phyloP scores from a whole-genome alignment of 1,139 yeast species.

The Taphrina betulina region DNA sequence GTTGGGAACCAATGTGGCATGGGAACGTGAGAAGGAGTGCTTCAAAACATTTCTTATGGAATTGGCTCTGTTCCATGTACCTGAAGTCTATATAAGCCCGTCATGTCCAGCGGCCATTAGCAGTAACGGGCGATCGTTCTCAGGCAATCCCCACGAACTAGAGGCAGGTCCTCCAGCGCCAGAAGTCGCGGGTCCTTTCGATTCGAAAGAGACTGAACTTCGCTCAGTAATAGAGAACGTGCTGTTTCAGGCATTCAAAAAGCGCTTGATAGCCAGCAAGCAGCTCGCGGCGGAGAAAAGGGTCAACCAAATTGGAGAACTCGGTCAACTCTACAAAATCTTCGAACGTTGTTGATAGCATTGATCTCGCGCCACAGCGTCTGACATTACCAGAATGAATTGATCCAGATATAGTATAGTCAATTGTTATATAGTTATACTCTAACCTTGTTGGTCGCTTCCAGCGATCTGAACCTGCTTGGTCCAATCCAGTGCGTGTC shows the following conservation, averaged over 20 bases:
- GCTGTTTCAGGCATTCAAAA: constrained; percentile 66
- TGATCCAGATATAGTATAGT: too few species aligned
- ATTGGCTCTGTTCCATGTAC: constrained; percentile 71
- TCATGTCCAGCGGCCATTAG: too few species aligned
- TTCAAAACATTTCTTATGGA: constrained; percentile 63
- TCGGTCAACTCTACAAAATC: constrained; percentile 86
- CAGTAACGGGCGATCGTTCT: constrained; percentile 34
- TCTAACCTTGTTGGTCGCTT: too few species aligned
- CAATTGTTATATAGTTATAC: too few species aligned
- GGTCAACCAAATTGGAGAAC: constrained; percentile 79
- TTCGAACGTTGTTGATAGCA: constrained; percentile 78
- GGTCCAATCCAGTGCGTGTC: too few species aligned
- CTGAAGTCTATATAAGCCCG: constrained; percentile 57
- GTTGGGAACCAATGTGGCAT: constrained; percentile 59
- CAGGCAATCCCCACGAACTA: constrained; percentile 37
- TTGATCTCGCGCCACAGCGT: too few species aligned
- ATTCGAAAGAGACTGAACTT: constrained; percentile 38
- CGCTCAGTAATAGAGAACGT: constrained; percentile 54
- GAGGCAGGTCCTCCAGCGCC: neutral
- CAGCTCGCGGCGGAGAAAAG: constrained; percentile 48
- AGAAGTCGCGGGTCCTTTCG: neutral
- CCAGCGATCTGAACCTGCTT: too few species aligned
- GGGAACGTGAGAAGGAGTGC: constrained; percentile 67
- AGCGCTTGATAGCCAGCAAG: constrained; percentile 64
- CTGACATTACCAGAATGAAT: too few species aligned